Evolutionary conservation across 2,329 filamentous ascomycete genomes (phyloP).

Genomic region (Fonsecaea pedrosoi): DNA sequence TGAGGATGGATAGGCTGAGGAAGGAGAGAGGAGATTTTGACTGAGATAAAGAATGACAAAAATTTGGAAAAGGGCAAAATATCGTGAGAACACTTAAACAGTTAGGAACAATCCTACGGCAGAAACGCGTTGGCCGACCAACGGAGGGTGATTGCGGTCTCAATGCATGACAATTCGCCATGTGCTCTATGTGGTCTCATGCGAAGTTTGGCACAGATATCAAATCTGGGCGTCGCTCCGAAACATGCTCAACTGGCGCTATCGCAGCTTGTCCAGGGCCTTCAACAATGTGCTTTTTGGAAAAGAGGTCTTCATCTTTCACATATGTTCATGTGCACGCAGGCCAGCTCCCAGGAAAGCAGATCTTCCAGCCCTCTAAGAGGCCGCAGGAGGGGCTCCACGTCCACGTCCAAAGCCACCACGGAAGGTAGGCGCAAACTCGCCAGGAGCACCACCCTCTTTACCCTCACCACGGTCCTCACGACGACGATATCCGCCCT

Average conservation of each 20-base stretch:
- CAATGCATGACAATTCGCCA: background rate
- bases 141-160: background rate
- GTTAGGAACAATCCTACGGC: background rate
- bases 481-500: conserved; percentile 91
- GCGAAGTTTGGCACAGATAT: background rate
- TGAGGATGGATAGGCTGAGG: conserved; percentile 52
- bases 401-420: conserved; percentile 89
- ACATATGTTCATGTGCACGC: background rate
- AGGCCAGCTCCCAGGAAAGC: background rate
- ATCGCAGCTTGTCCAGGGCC: background rate
- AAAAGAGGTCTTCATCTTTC: background rate
- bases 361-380: conserved; percentile 13
- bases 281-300: background rate
- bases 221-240: background rate
- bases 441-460: conserved; percentile 89
- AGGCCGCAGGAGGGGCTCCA: conserved; percentile 70
- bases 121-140: background rate
- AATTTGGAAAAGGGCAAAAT: background rate
- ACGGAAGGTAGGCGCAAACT: conserved; percentile 92
- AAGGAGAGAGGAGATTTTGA: conserved; percentile 33
- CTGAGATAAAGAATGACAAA: background rate
- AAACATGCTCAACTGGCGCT: background rate
- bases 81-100: background rate
- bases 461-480: conserved; percentile 79
- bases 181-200: conserved; percentile 6